phyloP scores from a whole-genome alignment of 176 grass and related monocot species.

The Musa acuminata region DNA sequence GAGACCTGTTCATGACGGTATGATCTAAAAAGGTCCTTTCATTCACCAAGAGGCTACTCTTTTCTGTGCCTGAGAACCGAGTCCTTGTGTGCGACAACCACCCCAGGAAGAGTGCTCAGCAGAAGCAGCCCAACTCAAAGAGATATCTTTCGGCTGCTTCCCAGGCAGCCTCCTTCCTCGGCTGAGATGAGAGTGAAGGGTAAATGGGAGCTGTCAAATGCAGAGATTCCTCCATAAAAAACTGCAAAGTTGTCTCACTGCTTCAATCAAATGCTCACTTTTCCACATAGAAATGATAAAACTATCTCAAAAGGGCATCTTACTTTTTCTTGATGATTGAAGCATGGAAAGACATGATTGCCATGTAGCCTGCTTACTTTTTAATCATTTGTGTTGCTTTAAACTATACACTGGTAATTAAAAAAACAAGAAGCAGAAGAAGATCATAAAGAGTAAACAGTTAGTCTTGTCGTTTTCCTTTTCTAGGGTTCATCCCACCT shows the following conservation, averaged over 20 bases:
- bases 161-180: too few species aligned
- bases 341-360: background rate
- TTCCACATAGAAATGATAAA: conserved; percentile 5
- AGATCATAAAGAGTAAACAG: background rate
- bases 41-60: too few species aligned
- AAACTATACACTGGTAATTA: background rate
- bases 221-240: background rate
- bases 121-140: background rate
- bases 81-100: too few species aligned
- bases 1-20: too few species aligned
- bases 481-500: conserved; percentile 29
- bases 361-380: background rate
- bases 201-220: background rate
- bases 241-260: background rate
- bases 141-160: background rate
- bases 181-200: background rate
- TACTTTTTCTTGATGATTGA: background rate
- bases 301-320: conserved; percentile 4
- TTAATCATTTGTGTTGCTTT: background rate
- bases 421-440: background rate
- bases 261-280: background rate
- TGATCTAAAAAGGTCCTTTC: too few species aligned
- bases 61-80: too few species aligned
- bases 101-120: background rate
- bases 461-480: conserved; percentile 1